These are phyloP conservation scores for Aspergillus quadricinctus DNA, from an alignment of 2,329 filamentous ascomycete species.

Conservation along the genomic window DNA sequence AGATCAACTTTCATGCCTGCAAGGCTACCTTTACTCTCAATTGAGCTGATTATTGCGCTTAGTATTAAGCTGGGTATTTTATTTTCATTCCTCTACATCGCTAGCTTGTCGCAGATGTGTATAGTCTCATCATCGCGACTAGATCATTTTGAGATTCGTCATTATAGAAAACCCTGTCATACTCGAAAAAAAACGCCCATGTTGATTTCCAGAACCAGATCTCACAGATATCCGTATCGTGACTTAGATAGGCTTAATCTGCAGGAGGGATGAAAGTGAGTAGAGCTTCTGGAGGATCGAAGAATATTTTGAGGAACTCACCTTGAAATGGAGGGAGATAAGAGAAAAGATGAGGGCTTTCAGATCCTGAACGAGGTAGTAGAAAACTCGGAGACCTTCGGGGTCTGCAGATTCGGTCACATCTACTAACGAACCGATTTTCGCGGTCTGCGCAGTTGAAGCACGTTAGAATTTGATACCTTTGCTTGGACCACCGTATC, in stretches of 20 bases:
- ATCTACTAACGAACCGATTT: conserved; percentile 94
- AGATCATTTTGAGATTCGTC: not conserved
- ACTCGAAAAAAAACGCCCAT: conserved; percentile 8
- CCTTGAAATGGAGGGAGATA: conserved; percentile 96
- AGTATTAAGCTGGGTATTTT: not conserved
- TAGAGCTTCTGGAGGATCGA: not conserved
- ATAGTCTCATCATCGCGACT: conserved; percentile 5
- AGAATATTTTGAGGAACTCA: conserved; percentile 25
- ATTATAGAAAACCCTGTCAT: not conserved
- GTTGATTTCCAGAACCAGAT: not conserved
- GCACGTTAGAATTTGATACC: not conserved
- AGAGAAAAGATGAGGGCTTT: conserved; percentile 96
- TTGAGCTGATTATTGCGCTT: not conserved
- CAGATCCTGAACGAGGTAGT: conserved; percentile 95
- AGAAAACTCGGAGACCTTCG: conserved; percentile 93
- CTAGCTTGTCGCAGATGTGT: not conserved
- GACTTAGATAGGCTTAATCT: conserved; percentile 52
- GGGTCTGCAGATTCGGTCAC: conserved; percentile 95
- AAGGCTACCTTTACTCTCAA: not conserved
- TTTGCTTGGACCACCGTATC: not conserved
- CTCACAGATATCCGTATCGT: not conserved
- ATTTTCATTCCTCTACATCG: not conserved
- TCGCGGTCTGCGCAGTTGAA: conserved; percentile 67
- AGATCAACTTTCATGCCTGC: not conserved
- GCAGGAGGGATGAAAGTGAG: conserved; percentile 6